Evolutionary conservation across 2,329 filamentous ascomycete genomes (phyloP), one percentile per base, ranked within the genome.

Genomic region (Claviceps monticola): DNA sequence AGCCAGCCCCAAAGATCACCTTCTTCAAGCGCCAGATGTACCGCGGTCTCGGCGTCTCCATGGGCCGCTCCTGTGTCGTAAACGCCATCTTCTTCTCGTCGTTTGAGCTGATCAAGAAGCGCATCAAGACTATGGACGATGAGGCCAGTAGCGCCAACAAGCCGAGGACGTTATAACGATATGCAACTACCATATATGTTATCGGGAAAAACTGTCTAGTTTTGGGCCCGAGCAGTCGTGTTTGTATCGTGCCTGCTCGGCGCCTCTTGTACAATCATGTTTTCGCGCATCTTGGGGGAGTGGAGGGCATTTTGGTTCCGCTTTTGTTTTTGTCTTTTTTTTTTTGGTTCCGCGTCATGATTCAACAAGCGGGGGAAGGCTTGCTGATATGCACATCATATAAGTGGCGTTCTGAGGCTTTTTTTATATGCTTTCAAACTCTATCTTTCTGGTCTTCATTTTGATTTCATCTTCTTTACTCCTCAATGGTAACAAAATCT

Each of bases 11-110:
- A 9, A 85, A 83, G 65, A 88, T 93, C 54, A 75, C 84, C 54
- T 90, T 88, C 67, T 86, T 88, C 68, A 80, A 84, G 61, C 74
- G 74, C 51, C 79, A 83, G 56, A 89, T 89, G 80, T 94, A 93
- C 68, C 82, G 86, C 59, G 88, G 87, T 34, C 74, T 94, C 3
- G 86, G 83, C 21, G 87, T 93, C 26, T 90, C 86, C 39, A 90
- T 93, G 82, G 78, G 80, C 57, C 82, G 88, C 52, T 90, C 86
- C 13, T 89, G 85, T 60, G 74, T 88, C 50, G 82, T 93, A 59
- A 94, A 94, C 64, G 86, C 87, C 58, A 86, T 94, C 60, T 94
- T 94, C 74, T 94, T 94, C 70, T 89, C 86, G 44, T 84, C 83
- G 41, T 94, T 93, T 64, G 88, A 94, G 68, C 83, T 88, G 60